Evolutionary conservation across 2,329 filamentous ascomycete species (phyloP).

Genomic region (Bipolaris sorokiniana): DNA sequence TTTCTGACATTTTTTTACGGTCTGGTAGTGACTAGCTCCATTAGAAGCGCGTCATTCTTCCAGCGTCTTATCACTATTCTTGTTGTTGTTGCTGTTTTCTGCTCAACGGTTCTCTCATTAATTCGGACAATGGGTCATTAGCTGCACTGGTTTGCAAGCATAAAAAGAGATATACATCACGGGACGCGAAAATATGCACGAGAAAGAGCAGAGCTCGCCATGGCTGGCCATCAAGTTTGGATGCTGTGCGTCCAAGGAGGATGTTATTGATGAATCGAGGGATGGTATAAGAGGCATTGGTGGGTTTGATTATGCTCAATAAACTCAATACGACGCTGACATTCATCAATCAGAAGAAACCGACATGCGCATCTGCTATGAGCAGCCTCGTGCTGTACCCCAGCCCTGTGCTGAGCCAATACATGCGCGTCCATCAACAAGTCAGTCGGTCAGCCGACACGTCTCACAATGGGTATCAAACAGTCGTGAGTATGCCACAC

Average conservation of each 20-base stretch:
- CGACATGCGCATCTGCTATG: constrained; percentile 42
- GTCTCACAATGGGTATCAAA: constrained; percentile 47
- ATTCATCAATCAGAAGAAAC: constrained; percentile 23
- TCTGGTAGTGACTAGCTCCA: constrained; percentile 5
- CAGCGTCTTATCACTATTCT: not conserved
- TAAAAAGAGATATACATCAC: constrained; percentile 22
- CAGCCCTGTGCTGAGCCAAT: constrained; percentile 40
- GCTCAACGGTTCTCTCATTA: constrained; percentile 7
- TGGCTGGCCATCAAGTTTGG: constrained; percentile 48
- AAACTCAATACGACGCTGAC: constrained; percentile 27
- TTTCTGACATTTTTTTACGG: constrained; percentile 13
- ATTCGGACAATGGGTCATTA: constrained; percentile 26
- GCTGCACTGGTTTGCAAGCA: constrained; percentile 38
- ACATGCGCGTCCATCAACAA: constrained; percentile 41
- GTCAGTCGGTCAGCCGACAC: constrained; percentile 44
- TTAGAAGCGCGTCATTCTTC: constrained; percentile 11
- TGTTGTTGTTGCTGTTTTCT: not conserved
- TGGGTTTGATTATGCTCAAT: constrained; percentile 29
- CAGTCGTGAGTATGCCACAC: constrained; percentile 44
- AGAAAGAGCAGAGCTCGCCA: constrained; percentile 24
- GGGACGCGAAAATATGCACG: constrained; percentile 25
- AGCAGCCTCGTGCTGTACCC: constrained; percentile 39
- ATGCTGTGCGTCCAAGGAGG: constrained; percentile 47
- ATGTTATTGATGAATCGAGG: constrained; percentile 34
- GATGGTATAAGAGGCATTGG: constrained; percentile 28